Base-by-base conservation (phyloP, 768 basidiomycete genomes). In the Mycena sanguinolenta region DNA sequence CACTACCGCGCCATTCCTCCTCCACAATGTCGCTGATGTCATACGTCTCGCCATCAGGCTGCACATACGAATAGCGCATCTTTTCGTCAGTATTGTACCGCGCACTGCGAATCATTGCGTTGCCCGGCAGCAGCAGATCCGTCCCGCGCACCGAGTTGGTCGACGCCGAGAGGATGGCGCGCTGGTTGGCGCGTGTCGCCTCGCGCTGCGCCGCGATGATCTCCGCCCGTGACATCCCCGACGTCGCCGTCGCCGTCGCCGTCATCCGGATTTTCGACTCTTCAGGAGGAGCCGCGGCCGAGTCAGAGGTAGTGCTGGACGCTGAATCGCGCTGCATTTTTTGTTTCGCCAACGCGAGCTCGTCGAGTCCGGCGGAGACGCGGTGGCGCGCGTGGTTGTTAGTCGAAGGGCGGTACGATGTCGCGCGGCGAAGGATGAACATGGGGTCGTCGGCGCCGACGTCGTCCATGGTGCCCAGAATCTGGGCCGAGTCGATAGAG, bases 1-100 rank as follows among this genome's bases (percentile, higher is more conserved):
- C 81, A 44, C 83, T 83, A 32, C 87, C 89, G n/a, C 88, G 83
- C 86, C 94, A 93, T 74, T 97, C 97, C 79, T 94, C 90, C 77
- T 97, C 95, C 55, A 98, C 88, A 58, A 98, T 92, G 71, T 97
- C 93, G 75, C 95, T 96, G 78, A 99, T 95, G 79, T 99, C 97
- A 75, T 91, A 93, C 0, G 92, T 93, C 81, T 95, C 95, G 3
- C 96, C 97, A 70, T 96, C 95, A 3, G 90, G 87, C 71, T 95
- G 92, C 49, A 98, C 93, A 78, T 95, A 98, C 44, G 97, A 98
- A 79, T 99, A 99, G 0, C 97, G 91, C 82, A 96, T 92, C 54
- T 85, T 84, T 72, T 95, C 92, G 49, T 87, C 89, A 7, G 81
- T 77, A 25, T 95, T 89, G 71, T 91, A 90, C 9, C 95, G 86